Evolutionary conservation across 2,329 filamentous ascomycete genomes (phyloP), one percentile per base, ranked within the genome.

Genomic region (Cladosporium halotolerans): DNA sequence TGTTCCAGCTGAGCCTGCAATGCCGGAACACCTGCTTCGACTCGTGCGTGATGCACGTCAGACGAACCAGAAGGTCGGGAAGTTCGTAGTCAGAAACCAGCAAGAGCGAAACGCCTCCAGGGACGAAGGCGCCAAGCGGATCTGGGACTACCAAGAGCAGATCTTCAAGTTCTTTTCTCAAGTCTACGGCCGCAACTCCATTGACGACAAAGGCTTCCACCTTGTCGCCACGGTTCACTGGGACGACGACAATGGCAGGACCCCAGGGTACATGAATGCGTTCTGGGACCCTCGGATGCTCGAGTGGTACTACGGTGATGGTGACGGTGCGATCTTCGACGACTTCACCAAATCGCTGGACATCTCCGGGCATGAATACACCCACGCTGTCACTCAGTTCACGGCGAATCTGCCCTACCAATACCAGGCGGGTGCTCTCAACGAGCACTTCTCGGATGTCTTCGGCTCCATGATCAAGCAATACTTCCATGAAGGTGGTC

Each of bases 151-250:
- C 32, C 44, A 34, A 19, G 44, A 32, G 11, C 28, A 46, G 16
- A 46, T 46, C 4, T 46, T 46, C 16, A 14, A 34, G 6, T 46
- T 46, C 31, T 46, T 46, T 28, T 34, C 32, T n/a, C 31, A 46
- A 16, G 31, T 46, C 44, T 46, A 46, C 13, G 44, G 44, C 16
- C 44, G 44, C 31, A 46, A 46, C 16, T 46, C 44, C 5, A 46
- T 46, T 14, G 44, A 46, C 32, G 44, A 46, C 44, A 46, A 46
- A 46, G 44, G 44, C 4, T 46, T 46, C 31, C 44, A 46, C 11
- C 32, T 46, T 4, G 31, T 46, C 19, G 44, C 44, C n/a, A 46
- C 31, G 9, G 44, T 46, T 3, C 44, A 46, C 16, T 46, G 44
- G 44, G 44, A 46, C 3, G 44, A 46, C 31, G 44, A 46, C 32